phyloP scores from a whole-genome alignment of 495 filamentous ascomycete genomes.

The Penicillium samsonianum region DNA sequence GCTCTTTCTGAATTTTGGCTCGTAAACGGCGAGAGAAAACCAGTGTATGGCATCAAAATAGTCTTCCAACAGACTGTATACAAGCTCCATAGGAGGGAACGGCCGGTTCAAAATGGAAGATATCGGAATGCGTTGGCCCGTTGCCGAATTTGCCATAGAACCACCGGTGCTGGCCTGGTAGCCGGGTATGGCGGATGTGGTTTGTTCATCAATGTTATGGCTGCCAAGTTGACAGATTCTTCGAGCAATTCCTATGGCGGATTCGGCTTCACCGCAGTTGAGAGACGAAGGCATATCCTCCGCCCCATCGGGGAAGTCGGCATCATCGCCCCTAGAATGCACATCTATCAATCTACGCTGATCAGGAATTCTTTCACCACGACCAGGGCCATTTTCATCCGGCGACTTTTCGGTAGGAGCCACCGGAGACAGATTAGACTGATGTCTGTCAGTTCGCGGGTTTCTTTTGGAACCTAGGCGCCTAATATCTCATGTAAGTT shows the following conservation, averaged over 20 bases:
- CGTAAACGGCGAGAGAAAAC: slow-evolving; percentile 36
- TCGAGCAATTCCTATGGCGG: slow-evolving; percentile 29
- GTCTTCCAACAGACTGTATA: slow-evolving; percentile 28
- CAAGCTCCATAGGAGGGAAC: slow-evolving; percentile 24
- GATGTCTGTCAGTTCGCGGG: neutral
- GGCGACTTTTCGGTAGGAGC: neutral
- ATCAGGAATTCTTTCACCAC: neutral
- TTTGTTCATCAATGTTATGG: slow-evolving; percentile 27
- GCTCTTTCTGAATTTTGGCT: slow-evolving; percentile 32
- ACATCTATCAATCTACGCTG: neutral
- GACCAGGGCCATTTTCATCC: neutral
- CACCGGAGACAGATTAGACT: neutral
- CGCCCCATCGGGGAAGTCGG: neutral
- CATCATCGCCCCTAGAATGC: neutral
- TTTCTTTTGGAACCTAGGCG: neutral
- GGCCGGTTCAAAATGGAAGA: slow-evolving; percentile 23
- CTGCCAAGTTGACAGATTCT: slow-evolving; percentile 28
- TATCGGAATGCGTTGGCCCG: slow-evolving; percentile 18
- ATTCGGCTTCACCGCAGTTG: slow-evolving; percentile 29
- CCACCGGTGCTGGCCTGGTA: slow-evolving; percentile 17
- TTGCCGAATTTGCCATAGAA: slow-evolving; percentile 3
- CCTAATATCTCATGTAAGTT: neutral
- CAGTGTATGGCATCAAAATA: slow-evolving; percentile 41
- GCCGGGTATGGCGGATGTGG: slow-evolving; percentile 37
- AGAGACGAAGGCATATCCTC: slow-evolving; percentile 1